Evolutionary conservation across 2,329 filamentous ascomycete species (phyloP).

Genomic region (Aspergillus thermomutatus): DNA sequence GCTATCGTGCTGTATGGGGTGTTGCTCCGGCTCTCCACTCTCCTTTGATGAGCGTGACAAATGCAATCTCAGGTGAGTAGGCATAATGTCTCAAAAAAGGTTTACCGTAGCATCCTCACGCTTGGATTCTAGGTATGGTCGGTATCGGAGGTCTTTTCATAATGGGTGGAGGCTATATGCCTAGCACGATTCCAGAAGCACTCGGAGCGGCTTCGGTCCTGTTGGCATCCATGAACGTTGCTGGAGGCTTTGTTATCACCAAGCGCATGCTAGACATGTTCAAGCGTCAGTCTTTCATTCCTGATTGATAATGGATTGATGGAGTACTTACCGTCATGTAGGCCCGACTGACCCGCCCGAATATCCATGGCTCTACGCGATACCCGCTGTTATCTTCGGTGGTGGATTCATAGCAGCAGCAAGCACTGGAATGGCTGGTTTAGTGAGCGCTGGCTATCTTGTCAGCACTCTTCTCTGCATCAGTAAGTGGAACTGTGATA

Average conservation of each 20-base stretch:
- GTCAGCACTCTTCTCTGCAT: constrained; percentile 84
- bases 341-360: constrained; percentile 81
- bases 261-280: constrained; percentile 95
- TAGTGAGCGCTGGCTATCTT: constrained; percentile 84
- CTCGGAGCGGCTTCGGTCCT: constrained; percentile 78
- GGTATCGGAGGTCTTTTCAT: constrained; percentile 86
- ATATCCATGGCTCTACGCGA: constrained; percentile 80
- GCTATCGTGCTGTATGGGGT: constrained; percentile 86
- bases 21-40: constrained; percentile 80
- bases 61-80: constrained; percentile 72
- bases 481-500: constrained; percentile 35
- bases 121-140: constrained; percentile 62
- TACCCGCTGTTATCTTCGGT: constrained; percentile 73
- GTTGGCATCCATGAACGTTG: constrained; percentile 82
- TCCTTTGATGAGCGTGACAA: constrained; percentile 88
- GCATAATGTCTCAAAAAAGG: constrained; percentile 9
- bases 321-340: constrained; percentile 30
- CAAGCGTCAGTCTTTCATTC: constrained; percentile 53
- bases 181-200: constrained; percentile 72
- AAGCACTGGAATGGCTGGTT: constrained; percentile 74
- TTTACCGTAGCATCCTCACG: constrained; percentile 5
- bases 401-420: constrained; percentile 78
- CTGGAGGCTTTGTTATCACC: constrained; percentile 85
- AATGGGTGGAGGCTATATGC: constrained; percentile 75
- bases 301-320: not conserved